Base-by-base conservation (phyloP, 2,329 filamentous ascomycete genomes). In the Trichoderma harzianum region DNA sequence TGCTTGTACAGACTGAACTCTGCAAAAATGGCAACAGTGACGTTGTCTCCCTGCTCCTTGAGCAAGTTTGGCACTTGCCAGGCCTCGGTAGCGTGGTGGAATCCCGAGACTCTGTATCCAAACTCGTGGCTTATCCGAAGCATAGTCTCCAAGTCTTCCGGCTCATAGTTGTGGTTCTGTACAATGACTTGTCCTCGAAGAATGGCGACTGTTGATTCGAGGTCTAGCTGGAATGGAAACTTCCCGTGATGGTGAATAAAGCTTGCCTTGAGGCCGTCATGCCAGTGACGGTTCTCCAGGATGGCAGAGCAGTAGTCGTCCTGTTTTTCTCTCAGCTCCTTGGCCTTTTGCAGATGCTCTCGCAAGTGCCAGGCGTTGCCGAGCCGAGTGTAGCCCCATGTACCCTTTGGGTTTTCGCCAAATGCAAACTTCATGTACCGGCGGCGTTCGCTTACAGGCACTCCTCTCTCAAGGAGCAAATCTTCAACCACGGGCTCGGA, bases 341-440 rank as follows among this genome's bases (percentile, higher is more conserved):
- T 72, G 55, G 70, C 70, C 47, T 57, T 72, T 34, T 72, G 70
- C n/a, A 72, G 39, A 28, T 83, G 83, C 58, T 81, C 76, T 6
- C 83, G 77, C 47, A 84, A 77, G 18, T 80, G 75, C 76, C 78
- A 84, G 1, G 81, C 80, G 71, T 81, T 80, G 2, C 81, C 83
- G 76, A 84, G 81, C 28, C 83, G 79, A 3, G 79, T 81, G 63
- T 83, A 80, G 5, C 76, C 76, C 73, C 84, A 83, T 1, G 78
- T 72, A 0, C 71, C 39, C 70, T 79, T 82, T n/a, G 83, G 82
- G 72, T 85, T 85, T 75, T 85, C 84, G 10, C 84, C 84, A 72
- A 83, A 83, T 1, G 83, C 84, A 80, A 85, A 83, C 75, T 85
- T 85, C 78, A 85, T 81, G 73, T 83, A 84, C 34, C 81, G 74